Base-by-base conservation (phyloP, 768 basidiomycete species). In the Hirschioporus abietinus region DNA sequence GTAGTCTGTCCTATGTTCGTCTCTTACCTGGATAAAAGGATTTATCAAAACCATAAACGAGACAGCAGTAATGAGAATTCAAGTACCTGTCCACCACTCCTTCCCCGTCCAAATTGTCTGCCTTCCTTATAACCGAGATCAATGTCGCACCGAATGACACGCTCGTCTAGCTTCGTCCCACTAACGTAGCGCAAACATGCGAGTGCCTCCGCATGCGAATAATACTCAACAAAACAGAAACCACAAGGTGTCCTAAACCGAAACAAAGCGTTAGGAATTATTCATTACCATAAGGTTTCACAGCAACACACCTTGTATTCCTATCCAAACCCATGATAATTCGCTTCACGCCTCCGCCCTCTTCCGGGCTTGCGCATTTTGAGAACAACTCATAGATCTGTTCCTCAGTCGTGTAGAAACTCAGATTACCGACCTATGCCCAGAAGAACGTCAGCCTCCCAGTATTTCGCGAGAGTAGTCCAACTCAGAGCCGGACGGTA, bases 91-190 rank as follows among this genome's bases (percentile, higher is more conserved):
- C 97, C 97, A 35, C 97, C 97, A 70, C 93, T 96, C 78, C 96
- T 98, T 27, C 97, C 97, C 68, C 97, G 83, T 34, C 97, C 97
- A 69, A 98, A 99, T 77, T 99, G 97, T 68, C 97, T 82, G 17
- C 96, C 96, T 74, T 99, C 97, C 74, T 88, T 88, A 78, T 98
- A 99, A 7, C 97, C 97, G 27, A 95, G 83, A 80, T 99, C 97
- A 73, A 99, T 81, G 80, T 99, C 97, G 74, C 96, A 98, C 61
- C 97, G 91, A 69, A 99, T 96, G 71, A 99, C 93, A 35, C 97
- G 91, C 78, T 99, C 97, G 77, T 99, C 97, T 24, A 99, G 88
- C 80, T 99, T 99, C 36, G 96, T 95, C n/a, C 96, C 97, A 63
- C 92, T 95, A 72, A 99, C 87, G 76, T 97, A 96, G 62, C 91